Conservation (phyloP, 768 basidiomycete species). For the Termitomyces titanicus region DNA sequence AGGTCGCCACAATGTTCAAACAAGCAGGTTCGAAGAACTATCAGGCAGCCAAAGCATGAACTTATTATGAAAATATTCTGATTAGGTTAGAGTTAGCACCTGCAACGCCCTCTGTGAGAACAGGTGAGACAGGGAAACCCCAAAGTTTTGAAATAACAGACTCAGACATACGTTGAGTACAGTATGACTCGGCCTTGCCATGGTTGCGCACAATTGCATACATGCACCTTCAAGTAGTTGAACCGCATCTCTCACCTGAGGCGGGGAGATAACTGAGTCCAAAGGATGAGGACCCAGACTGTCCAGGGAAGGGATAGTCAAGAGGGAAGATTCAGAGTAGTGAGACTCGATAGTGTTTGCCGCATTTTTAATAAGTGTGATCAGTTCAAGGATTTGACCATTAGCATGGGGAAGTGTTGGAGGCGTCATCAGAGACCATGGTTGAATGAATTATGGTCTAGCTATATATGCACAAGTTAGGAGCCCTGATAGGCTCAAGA, state of each 20-base stretch:
- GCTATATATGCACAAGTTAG: no score
- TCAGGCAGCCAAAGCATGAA: background rate
- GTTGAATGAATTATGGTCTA: background rate
- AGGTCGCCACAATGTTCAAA: conserved; percentile 29
- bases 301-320: conserved; percentile 17
- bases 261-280: conserved; percentile 13
- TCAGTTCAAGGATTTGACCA: conserved; percentile 12
- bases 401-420: background rate
- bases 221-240: conserved; percentile 25
- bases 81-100: background rate
- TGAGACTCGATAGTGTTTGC: no score
- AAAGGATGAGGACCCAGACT: conserved; percentile 19
- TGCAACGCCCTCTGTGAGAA: conserved; percentile 2
- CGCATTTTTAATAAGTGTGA: conserved; percentile 13
- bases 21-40: conserved; percentile 28
- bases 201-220: conserved; percentile 21
- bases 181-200: conserved; percentile 21
- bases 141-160: background rate
- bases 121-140: background rate
- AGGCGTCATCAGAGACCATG: background rate
- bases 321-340: conserved; percentile 7
- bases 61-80: background rate
- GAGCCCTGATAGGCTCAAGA: no score
- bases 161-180: conserved; percentile 17
- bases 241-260: conserved; percentile 19